Conservation (phyloP, 2,329 filamentous ascomycete genomes). For the Chaetomium olivaceum region DNA sequence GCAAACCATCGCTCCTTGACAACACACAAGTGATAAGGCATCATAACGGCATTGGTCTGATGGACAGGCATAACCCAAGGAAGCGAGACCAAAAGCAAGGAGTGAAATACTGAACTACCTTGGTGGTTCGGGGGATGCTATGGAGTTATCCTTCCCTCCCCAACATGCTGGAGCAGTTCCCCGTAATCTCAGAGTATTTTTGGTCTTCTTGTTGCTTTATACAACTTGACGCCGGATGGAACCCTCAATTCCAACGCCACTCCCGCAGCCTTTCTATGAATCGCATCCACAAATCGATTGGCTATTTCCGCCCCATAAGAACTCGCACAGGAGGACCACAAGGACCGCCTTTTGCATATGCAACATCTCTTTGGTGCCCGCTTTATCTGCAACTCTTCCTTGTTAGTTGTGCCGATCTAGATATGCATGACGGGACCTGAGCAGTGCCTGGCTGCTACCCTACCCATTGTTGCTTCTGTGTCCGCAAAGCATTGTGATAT, state of each 20-base stretch:
- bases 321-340: neutral
- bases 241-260: neutral
- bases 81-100: neutral
- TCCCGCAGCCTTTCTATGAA: no score
- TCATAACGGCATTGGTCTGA: neutral
- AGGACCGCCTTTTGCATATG: neutral
- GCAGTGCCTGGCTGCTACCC: constrained; percentile 6
- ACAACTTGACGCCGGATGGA: neutral
- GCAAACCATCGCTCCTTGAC: neutral
- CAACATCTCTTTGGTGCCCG: constrained; percentile 9
- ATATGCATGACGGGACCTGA: neutral
- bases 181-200: neutral
- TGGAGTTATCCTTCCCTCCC: neutral
- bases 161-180: neutral
- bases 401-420: constrained; percentile 2
- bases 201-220: neutral
- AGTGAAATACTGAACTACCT: neutral
- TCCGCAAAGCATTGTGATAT: neutral
- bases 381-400: constrained; percentile 8
- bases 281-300: constrained; percentile 1
- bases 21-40: neutral
- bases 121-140: neutral
- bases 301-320: constrained; percentile 1
- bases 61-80: neutral
- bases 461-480: neutral